phyloP scores from a whole-genome alignment of 805 yeast genomes.

The Sporopachydermia lactativora region DNA sequence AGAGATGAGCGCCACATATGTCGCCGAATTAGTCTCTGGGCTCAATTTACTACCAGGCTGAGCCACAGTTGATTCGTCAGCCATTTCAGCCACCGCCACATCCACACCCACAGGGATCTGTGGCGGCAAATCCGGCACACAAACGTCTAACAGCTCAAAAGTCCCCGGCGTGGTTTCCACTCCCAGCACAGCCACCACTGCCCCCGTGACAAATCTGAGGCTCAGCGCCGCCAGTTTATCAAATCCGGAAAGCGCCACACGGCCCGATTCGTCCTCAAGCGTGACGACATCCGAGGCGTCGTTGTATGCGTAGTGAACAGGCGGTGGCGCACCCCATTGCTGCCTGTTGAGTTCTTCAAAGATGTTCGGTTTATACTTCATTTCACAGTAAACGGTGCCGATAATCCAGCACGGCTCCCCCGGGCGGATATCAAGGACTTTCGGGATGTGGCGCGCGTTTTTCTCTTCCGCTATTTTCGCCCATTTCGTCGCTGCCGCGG shows the following conservation, averaged over 20 bases:
- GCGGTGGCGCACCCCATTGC: conserved; percentile 26
- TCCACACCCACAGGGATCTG: conserved; percentile 22
- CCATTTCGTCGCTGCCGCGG: conserved; percentile 41
- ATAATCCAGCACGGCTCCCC: conserved; percentile 64
- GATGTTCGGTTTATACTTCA: conserved; percentile 76
- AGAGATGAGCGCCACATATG: conserved; percentile 55
- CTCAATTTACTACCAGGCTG: conserved; percentile 2
- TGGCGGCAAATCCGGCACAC: conserved; percentile 51
- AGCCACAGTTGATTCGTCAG: neutral
- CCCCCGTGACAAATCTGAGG: conserved; percentile 70
- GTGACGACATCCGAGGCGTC: conserved; percentile 48
- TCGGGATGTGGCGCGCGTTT: conserved; percentile 28
- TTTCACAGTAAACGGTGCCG: conserved; percentile 77
- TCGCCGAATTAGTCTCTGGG: conserved; percentile 9
- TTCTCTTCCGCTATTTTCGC: conserved; percentile 29
- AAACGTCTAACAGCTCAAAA: conserved; percentile 71
- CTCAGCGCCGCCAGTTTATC: conserved; percentile 21
- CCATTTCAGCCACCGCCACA: conserved; percentile 2
- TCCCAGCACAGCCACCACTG: conserved; percentile 77
- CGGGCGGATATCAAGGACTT: conserved; percentile 47
- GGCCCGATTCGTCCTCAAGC: conserved; percentile 89
- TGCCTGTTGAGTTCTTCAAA: conserved; percentile 40
- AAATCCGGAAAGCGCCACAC: conserved; percentile 59
- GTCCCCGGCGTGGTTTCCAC: conserved; percentile 73
- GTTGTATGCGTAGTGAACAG: conserved; percentile 28